Conservation (phyloP, 495 filamentous ascomycete species). For the Penicillium verhagenii region DNA sequence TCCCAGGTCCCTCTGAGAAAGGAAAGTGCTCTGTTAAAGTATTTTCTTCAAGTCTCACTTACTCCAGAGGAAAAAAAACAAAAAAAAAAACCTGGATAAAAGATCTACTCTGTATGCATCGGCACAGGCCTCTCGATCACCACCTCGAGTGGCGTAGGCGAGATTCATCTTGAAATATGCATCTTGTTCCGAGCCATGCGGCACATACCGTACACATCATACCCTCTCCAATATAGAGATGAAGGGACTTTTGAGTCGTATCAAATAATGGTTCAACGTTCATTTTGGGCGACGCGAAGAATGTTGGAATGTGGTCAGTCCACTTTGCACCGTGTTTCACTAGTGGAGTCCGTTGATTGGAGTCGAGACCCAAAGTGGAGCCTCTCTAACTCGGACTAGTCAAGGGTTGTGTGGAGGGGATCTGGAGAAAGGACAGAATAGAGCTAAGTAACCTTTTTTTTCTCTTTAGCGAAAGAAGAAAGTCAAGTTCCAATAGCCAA, state of each 20-base stretch:
- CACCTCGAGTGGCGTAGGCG: too few relatives aligned
- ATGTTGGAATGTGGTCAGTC: slow-evolving; percentile 9
- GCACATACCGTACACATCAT: background rate
- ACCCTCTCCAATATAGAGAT: too few relatives aligned
- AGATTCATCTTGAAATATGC: background rate
- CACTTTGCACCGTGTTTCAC: slow-evolving; percentile 15
- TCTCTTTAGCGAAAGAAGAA: background rate
- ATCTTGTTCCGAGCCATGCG: background rate
- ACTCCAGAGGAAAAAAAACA: too few relatives aligned
- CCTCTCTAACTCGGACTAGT: slow-evolving; percentile 2
- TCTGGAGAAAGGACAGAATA: slow-evolving; percentile 9
- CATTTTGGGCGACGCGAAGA: background rate
- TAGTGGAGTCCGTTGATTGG: slow-evolving; percentile 21
- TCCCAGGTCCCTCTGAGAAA: too few relatives aligned
- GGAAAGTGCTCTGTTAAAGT: too few relatives aligned
- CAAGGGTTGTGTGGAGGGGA: slow-evolving; percentile 14
- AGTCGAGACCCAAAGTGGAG: slow-evolving; percentile 10
- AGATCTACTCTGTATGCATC: too few relatives aligned
- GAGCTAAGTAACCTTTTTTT: background rate
- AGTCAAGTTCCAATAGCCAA: too few relatives aligned
- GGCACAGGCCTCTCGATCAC: too few relatives aligned
- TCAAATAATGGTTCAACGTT: background rate
- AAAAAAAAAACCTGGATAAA: too few relatives aligned
- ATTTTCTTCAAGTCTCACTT: too few relatives aligned
- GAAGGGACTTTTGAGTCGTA: too few relatives aligned